Base-by-base conservation (phyloP, 2,329 filamentous ascomycete genomes). In the Nothopassalora personata region DNA sequence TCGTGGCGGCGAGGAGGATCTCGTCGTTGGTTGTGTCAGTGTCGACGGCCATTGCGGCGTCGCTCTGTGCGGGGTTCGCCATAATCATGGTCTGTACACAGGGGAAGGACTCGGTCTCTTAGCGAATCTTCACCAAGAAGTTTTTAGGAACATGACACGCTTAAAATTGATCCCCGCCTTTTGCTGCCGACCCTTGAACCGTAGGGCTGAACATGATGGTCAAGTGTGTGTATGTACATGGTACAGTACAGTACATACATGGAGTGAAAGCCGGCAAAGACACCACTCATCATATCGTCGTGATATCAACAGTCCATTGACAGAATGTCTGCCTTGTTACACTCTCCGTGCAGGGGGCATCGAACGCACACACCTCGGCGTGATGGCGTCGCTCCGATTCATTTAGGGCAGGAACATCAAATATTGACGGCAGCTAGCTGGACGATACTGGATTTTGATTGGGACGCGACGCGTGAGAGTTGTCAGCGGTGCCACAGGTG, bases 1-100 rank as follows among this genome's bases (percentile, higher is more conserved):
- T 80, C 5, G 86, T 81, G 36, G 87, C 81, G 23, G 85, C 85
- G 51, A 87, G 81, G 56, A 90, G 82, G 64, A 89, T 82, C 61
- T 83, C 80, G 73, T 87, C 84, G 18, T 73, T 75, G 56, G 71
- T 71, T 0, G 79, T 75, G 65, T 80, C 77, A 7, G 74, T 74
- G 60, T 80, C 74, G 53, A 74, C 63, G 52, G 66, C 61, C 58
- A 66, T 67, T 33, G 64, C 59, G 36, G 60, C 18, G 46, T 66
- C 58, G 50, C 60, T 34, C 13, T 51, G 39, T 36, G 57, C 60
- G 13, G 48, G 30, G 45, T 54, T 54, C 43, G 60, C 49, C 59
- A 53, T 64, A 31, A 11, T 45, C 5, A 4, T 5, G 3, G 8
- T 13, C 15, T 43, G 39, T n/a, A 43, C 36, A 43, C 5, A 15